Base-by-base conservation (phyloP, 2,329 filamentous ascomycete species). In the Aureobasidium namibiae region DNA sequence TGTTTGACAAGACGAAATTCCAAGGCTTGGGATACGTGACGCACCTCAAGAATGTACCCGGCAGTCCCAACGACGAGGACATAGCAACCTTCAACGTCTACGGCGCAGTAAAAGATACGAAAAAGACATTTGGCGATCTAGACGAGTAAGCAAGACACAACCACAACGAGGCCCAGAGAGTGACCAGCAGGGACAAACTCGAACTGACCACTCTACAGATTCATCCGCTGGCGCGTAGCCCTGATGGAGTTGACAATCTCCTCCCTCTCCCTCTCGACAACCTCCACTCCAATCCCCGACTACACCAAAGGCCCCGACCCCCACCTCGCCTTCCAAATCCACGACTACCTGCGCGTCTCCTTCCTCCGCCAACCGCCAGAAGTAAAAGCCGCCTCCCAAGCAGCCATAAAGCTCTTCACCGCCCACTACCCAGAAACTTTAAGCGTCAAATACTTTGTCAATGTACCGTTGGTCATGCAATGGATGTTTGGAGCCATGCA, bases 21-120 rank as follows among this genome's bases (percentile, higher is more conserved):
- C 83, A 79, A 8, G 86, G 86, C 1, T 73, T 96, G 60, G 92
- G 92, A 39, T 96, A 88, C 70, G 82, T 96, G 53, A 90, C 90
- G 1, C 80, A 79, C n/a, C 85, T 94, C 65, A 75, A 79, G 57
- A 77, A 77, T 41, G 78, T 79, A 36, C 78, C 79, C 1, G 76
- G 76, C 26, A 80, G 78, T 53, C 70, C 75, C 59, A 78, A 77
- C 54, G 71, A 83, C 67, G 83, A 86, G 71, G 80, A 80, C 50
- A 73, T 96, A 59, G 86, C 92, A 50, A 94, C 89, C 2, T 96
- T 92, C 87, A 96, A 96, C 72, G 86, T 96, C 68, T 96, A 97
- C 70, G 92, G 92, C 14, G 84, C 84, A 38, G 89, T 92, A 63
- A 94, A 94, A 80, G 82, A 90, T 66, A 84, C 90, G 62, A 83